Evolutionary conservation across 805 yeast genomes (phyloP), one percentile per base, ranked within the genome.

Genomic region (Pichia nakasei): DNA sequence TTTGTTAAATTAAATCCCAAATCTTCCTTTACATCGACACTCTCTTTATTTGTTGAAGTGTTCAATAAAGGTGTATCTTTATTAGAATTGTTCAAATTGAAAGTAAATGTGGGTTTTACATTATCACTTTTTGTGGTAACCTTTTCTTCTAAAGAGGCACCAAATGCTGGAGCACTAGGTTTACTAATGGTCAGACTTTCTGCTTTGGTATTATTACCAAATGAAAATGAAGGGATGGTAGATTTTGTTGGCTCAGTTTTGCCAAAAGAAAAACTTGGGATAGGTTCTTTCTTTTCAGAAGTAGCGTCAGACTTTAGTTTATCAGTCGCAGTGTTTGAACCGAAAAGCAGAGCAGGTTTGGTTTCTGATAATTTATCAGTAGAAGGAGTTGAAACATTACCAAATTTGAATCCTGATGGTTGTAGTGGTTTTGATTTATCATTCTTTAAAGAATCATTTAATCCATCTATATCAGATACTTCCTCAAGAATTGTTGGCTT

Each of bases 381-480:
- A 32, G 41, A 13, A 2, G 31, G 4, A 9, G 22, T 17, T 31
- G 35, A 22, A 31, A 6, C 9, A 13, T 24, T 7, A 22, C 22
- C 7, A 31, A 32, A 27, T 9, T 37, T 6, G 6, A 38, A 18
- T 24, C 29, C 35, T 19, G 38, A 18, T 2, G 22, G 24, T 39
- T 39, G 9, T 27, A 27, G n/a, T 18, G 24, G 24, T 17, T 19
- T 34, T 9, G 20, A 20, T 29, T 29, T 29, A 15, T 22, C 4
- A 9, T 22, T n/a, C 40, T 32, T 42, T 3, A 22, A n/a, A 6
- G 26, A 5, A 20, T 38, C 39, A 22, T 38, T 38, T 19, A 43
- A 17, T 9, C 24, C 42, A 33, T 38, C 46, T 12, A 5, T 22
- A 21, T 41, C 44, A 11, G 36, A 31, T 18, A 41, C 19, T 13